These are phyloP conservation scores for Mycena capillaripes DNA, from an alignment of 768 basidiomycete species.

Conservation along the genomic window DNA sequence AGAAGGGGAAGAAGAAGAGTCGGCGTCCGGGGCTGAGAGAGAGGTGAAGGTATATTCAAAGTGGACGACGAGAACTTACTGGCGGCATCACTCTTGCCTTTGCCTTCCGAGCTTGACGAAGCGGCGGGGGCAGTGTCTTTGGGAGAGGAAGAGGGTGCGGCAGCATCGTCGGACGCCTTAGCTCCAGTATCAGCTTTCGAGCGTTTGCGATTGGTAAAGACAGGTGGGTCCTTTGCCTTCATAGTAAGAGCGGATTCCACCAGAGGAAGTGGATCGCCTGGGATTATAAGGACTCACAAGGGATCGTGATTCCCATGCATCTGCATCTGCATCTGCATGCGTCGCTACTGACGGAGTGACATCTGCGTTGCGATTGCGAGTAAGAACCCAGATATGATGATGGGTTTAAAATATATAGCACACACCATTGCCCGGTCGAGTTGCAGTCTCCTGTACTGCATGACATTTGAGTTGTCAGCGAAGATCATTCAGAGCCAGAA, in stretches of 20 bases:
- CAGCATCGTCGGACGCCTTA: slow-evolving; percentile 14
- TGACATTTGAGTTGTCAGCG: slow-evolving; percentile 20
- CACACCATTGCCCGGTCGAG: slow-evolving; percentile 14
- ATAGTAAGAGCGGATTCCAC: slow-evolving; percentile 26
- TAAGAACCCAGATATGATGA: slow-evolving; percentile 26
- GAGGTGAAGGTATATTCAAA: not conserved
- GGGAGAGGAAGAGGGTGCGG: slow-evolving; percentile 14
- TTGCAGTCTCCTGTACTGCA: slow-evolving; percentile 13
- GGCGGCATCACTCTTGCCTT: slow-evolving; percentile 17
- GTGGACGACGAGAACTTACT: not conserved
- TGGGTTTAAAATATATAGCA: not conserved
- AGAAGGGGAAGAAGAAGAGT: slow-evolving; percentile 8
- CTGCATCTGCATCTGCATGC: slow-evolving; percentile 25
- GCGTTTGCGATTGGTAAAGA: slow-evolving; percentile 25
- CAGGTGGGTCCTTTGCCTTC: slow-evolving; percentile 34
- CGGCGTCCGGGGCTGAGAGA: not conserved
- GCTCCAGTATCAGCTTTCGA: slow-evolving; percentile 19
- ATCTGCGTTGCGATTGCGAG: slow-evolving; percentile 15
- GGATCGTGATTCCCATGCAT: slow-evolving; percentile 20
- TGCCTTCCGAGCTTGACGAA: slow-evolving; percentile 7
- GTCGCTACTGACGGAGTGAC: slow-evolving; percentile 24
- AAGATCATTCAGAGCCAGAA: not conserved
- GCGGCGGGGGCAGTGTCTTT: slow-evolving; percentile 11
- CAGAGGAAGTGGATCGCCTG: not conserved
- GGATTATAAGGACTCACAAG: slow-evolving; percentile 31